Evolutionary conservation across 2,329 filamentous ascomycete genomes (phyloP).

Genomic region (Nannizziopsis barbatae): DNA sequence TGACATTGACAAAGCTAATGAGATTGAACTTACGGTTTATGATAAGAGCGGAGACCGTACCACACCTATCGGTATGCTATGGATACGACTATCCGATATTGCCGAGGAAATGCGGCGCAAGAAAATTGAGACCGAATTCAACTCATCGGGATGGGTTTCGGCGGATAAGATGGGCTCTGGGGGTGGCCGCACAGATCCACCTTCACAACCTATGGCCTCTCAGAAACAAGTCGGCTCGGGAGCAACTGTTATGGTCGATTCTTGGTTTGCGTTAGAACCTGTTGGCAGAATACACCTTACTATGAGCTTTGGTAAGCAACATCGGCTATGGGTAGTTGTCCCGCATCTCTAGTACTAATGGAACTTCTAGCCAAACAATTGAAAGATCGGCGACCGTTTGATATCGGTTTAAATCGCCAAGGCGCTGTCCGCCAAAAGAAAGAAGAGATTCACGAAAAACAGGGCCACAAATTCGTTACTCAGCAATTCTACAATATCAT

Average conservation of each 20-base stretch:
- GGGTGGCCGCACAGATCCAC: constrained; percentile 41
- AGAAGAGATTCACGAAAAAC: constrained; percentile 96
- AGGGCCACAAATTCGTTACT: constrained; percentile 96
- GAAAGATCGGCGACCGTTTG: constrained; percentile 69
- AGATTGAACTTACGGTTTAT: constrained; percentile 95
- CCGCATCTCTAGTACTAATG: no score
- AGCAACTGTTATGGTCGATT: constrained; percentile 53
- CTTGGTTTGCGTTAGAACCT: constrained; percentile 95
- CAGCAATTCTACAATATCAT: constrained; percentile 99
- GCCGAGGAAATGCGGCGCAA: constrained; percentile 95
- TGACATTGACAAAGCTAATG: constrained; percentile 95
- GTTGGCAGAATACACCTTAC: constrained; percentile 84
- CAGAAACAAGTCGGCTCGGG: constrained; percentile 19
- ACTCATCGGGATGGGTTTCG: constrained; percentile 90
- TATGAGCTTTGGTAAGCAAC: constrained; percentile 60
- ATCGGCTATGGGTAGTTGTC: no score
- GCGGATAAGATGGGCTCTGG: constrained; percentile 81
- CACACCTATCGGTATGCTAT: constrained; percentile 85
- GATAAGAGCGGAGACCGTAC: constrained; percentile 87
- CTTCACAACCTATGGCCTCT: constrained; percentile 38
- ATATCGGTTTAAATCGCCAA: constrained; percentile 84
- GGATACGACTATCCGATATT: constrained; percentile 94
- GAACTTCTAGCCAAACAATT: constrained; percentile 59
- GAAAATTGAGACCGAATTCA: constrained; percentile 92
- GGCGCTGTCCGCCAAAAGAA: constrained; percentile 95